A percentile compares a stretch with the other conserved stretches of the same genome.
These are phyloP conservation scores for Coemansia sp. DNA, from an alignment of 192 early-diverging fungal species.

Conservation along the genomic window DNA sequence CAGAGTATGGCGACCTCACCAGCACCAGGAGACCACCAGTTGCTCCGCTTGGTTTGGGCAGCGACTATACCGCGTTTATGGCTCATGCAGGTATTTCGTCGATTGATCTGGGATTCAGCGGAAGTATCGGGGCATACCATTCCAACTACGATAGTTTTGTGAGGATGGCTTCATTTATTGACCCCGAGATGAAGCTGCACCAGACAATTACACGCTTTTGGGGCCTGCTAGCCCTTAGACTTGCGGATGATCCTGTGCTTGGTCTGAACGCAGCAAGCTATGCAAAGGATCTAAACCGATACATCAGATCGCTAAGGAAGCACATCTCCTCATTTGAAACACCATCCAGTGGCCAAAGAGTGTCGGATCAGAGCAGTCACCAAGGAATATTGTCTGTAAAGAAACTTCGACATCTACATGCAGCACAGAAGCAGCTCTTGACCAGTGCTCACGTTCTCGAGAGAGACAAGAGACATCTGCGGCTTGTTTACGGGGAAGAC, in stretches of 20 bases:
- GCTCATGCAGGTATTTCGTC: constrained; percentile 64
- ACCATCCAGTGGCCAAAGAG: neutral
- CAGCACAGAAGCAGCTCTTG: constrained; percentile 37
- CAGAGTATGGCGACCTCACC: neutral
- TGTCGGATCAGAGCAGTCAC: neutral
- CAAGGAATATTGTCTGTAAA: neutral
- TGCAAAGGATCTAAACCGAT: constrained; percentile 48
- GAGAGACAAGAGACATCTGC: constrained; percentile 31
- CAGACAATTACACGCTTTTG: constrained; percentile 52
- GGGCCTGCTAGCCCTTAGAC: constrained; percentile 50
- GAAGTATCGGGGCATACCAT: constrained; percentile 61
- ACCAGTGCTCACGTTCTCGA: constrained; percentile 32
- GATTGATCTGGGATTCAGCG: constrained; percentile 57
- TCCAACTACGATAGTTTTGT: constrained; percentile 68
- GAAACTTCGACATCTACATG: constrained; percentile 29
- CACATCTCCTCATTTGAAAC: constrained; percentile 11
- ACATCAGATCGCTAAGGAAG: constrained; percentile 42
- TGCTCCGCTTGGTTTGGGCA: constrained; percentile 51
- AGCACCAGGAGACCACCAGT: constrained; percentile 18
- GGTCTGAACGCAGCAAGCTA: constrained; percentile 50
- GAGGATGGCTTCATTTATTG: constrained; percentile 61
- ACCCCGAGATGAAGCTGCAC: constrained; percentile 60
- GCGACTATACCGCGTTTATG: constrained; percentile 63
- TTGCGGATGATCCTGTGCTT: constrained; percentile 56
- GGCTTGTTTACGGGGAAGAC: constrained; percentile 41